Evolutionary conservation across 345 rosid species (phyloP).

Genomic region (Boechera divaricarpa): DNA sequence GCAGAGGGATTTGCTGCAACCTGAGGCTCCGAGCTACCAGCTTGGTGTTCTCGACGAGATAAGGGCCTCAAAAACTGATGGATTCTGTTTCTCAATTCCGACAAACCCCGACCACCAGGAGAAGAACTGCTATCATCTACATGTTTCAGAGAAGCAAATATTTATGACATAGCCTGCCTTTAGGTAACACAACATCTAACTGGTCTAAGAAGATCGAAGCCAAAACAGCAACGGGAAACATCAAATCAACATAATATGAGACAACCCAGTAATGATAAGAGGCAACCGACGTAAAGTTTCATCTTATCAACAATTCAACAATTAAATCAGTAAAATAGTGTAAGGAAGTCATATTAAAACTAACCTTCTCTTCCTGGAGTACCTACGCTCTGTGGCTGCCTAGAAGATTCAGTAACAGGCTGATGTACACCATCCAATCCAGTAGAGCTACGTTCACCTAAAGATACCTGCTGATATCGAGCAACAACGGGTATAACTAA

Average conservation of each 20-base stretch:
- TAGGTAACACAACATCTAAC: slow-evolving; percentile 3
- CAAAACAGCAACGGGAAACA: slow-evolving; percentile 11
- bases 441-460: slow-evolving; percentile 36
- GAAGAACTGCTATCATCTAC: slow-evolving; percentile 40
- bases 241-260: slow-evolving; percentile 12
- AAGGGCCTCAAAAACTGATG: slow-evolving; percentile 53
- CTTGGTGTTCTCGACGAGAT: slow-evolving; percentile 51
- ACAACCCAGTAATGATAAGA: background rate
- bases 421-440: slow-evolving; percentile 35
- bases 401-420: slow-evolving; percentile 35
- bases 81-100: slow-evolving; percentile 45
- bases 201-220: slow-evolving; percentile 17
- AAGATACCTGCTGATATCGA: slow-evolving; percentile 45
- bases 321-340: slow-evolving; percentile 8
- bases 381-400: slow-evolving; percentile 29
- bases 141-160: slow-evolving; percentile 20
- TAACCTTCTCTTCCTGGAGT: slow-evolving; percentile 45
- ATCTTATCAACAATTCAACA: slow-evolving; percentile 1
- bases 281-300: background rate
- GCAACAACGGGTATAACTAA: slow-evolving; percentile 41
- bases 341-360: slow-evolving; percentile 5
- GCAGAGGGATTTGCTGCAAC: slow-evolving; percentile 39
- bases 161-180: slow-evolving; percentile 18
- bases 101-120: slow-evolving; percentile 35
- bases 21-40: slow-evolving; percentile 40